Evolutionary conservation across 768 basidiomycete genomes (phyloP).

Genomic region (Pleurotus pulmonarius): DNA sequence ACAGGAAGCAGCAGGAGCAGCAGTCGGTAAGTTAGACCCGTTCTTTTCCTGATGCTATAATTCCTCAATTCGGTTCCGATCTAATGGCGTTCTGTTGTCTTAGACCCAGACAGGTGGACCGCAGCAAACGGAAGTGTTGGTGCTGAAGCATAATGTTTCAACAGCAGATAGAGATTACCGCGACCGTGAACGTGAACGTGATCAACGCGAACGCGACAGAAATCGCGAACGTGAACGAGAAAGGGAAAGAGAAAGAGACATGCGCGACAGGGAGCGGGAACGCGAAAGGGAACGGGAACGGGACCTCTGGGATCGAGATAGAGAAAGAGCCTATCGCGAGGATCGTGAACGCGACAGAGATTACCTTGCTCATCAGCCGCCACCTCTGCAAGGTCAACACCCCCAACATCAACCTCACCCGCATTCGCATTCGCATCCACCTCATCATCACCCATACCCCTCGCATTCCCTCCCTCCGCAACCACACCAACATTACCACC

Average conservation of each 20-base stretch:
- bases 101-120: not conserved
- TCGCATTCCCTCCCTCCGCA: not conserved
- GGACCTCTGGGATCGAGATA: slow-evolving; percentile 8
- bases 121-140: slow-evolving; percentile 10
- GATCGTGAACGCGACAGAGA: slow-evolving; percentile 1
- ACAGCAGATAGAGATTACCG: not conserved
- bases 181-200: not conserved
- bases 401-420: slow-evolving; percentile 17
- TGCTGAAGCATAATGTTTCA: slow-evolving; percentile 9
- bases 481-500: not conserved
- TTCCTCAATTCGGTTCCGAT: no score
- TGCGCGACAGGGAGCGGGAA: slow-evolving; percentile 15
- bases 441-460: slow-evolving; percentile 3
- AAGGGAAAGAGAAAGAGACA: slow-evolving; percentile 11
- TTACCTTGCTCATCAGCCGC: not conserved
- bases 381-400: slow-evolving; percentile 7
- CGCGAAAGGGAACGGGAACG: slow-evolving; percentile 19
- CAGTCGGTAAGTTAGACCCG: slow-evolving; percentile 6
- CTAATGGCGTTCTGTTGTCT: no score
- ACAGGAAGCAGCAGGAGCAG: slow-evolving; percentile 9
- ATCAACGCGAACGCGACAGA: not conserved
- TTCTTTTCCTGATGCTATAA: not conserved
- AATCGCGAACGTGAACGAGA: not conserved
- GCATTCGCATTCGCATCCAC: not conserved
- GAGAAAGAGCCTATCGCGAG: not conserved